Base-by-base conservation (phyloP, 2,329 filamentous ascomycete species). In the Zalaria obscura region DNA sequence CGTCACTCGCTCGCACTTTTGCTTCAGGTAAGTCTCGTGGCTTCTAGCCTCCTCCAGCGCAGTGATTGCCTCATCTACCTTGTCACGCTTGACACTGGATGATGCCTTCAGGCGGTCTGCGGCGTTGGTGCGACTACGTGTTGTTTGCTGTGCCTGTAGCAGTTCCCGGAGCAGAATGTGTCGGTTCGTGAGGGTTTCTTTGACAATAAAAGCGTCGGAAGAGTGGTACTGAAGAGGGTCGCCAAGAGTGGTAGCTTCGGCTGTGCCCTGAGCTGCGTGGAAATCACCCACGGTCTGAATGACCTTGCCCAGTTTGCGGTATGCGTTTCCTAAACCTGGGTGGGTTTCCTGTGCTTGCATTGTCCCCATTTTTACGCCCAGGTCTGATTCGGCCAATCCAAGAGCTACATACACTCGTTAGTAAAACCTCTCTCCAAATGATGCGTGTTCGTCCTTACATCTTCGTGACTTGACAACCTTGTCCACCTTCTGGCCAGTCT, bases 51-150 rank as follows among this genome's bases (percentile, higher is more conserved):
- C 91, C 48, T 94, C 87, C 4, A 96, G 73, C 4, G 86, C 76
- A 11, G 78, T 73, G 54, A 98, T 93, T n/a, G 91, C 91, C 63
- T 98, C 91, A 58, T 98, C 91, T 27, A 96, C 91, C 66, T 96
- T 98, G 57, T 98, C 91, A 31, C 83, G 75, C 47, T 86, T 82
- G 31, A 98, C 88, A 44, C 79, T 91, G 10, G 84, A 83, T 59
- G 79, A 86, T 11, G 80, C 78, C 58, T 93, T 94, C 46, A 98
- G 72, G 36, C 91, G 78, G 60, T 96, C 88, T 1, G 88, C 87
- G 1, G 88, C 85, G 48, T 80, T 78, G 33, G 91, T 75, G 60
- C 87, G 91, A 61, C 77, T 84, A 47, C 83, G 78, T 1, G 88
- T 87, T 25, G 70, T 71, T 58, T 93, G 83, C 59, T 96, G 88